These are phyloP conservation scores for Lodderomyces margitis DNA, from an alignment of 1,139 yeast species.

Conservation along the genomic window DNA sequence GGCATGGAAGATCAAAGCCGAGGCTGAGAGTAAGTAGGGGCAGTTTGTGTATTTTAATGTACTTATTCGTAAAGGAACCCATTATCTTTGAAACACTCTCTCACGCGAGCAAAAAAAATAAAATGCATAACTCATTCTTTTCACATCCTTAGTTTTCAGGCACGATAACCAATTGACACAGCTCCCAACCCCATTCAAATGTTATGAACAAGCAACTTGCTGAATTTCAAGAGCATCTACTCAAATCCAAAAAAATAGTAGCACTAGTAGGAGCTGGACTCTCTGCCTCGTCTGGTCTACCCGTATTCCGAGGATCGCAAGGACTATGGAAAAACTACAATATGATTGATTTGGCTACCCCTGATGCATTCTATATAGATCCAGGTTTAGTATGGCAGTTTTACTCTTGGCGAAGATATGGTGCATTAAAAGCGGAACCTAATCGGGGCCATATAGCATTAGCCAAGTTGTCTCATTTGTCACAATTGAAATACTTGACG, in stretches of 20 bases:
- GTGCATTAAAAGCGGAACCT: constrained; percentile 66
- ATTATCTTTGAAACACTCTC: too few species aligned
- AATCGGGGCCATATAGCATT: constrained; percentile 72
- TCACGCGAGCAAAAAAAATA: too few species aligned
- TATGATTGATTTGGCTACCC: constrained; percentile 83
- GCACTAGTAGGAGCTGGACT: constrained; percentile 87
- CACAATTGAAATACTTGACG: constrained; percentile 46
- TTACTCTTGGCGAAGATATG: constrained; percentile 65
- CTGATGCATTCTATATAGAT: constrained; percentile 80
- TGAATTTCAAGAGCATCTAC: constrained; percentile 59
- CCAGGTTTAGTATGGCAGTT: constrained; percentile 92
- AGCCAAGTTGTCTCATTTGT: constrained; percentile 42
- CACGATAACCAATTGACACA: too few species aligned
- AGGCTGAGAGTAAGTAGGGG: background rate
- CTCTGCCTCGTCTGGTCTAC: constrained; percentile 73
- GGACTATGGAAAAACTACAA: constrained; percentile 80
- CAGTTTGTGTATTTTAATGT: background rate
- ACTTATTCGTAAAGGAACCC: too few species aligned
- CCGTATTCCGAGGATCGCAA: constrained; percentile 69
- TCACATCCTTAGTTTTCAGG: too few species aligned
- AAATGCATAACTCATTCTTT: too few species aligned
- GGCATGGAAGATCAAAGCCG: constrained; percentile 51
- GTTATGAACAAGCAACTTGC: constrained; percentile 21
- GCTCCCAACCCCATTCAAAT: background rate
- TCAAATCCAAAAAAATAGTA: constrained; percentile 53